Conservation (phyloP, 2,329 filamentous ascomycete genomes). For the Nothophoma quercina region DNA sequence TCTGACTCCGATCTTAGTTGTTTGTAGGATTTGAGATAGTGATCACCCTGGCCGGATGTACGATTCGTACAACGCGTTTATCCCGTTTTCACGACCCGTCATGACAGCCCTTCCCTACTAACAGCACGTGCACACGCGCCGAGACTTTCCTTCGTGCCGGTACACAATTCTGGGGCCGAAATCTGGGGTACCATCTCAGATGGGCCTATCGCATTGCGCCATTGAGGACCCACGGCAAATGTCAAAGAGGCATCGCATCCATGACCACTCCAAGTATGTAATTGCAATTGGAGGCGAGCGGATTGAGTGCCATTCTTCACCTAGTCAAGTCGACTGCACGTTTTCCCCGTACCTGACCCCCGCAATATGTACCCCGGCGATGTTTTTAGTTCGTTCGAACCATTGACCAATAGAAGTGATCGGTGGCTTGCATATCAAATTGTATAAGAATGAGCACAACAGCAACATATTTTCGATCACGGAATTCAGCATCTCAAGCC, state of each 20-base stretch:
- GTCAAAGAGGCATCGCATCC: not conserved
- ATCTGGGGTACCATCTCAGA: not conserved
- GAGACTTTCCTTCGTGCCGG: not conserved
- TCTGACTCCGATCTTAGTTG: not conserved
- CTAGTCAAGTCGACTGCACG: not conserved
- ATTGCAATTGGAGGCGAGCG: not conserved
- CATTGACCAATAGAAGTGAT: not conserved
- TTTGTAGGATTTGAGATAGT: not conserved
- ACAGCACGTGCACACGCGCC: not conserved
- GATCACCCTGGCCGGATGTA: not conserved
- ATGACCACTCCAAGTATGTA: not conserved
- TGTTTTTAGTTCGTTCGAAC: not conserved
- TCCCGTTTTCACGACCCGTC: slow-evolving; percentile 1
- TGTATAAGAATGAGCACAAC: slow-evolving; percentile 4
- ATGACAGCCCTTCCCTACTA: not conserved
- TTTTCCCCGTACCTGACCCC: not conserved
- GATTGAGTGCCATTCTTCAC: not conserved
- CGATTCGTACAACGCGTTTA: slow-evolving; percentile 8
- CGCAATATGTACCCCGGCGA: not conserved
- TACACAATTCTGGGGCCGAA: slow-evolving; percentile 9
- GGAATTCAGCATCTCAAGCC: not conserved
- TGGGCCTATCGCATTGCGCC: not conserved
- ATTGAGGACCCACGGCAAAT: not conserved
- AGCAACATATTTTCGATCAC: not conserved
- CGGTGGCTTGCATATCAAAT: not conserved